Percentiles rank a stretch among this genome's conserved stretches.
phyloP scores from a whole-genome alignment of 768 basidiomycete genomes.

The Termitomyces sp. region DNA sequence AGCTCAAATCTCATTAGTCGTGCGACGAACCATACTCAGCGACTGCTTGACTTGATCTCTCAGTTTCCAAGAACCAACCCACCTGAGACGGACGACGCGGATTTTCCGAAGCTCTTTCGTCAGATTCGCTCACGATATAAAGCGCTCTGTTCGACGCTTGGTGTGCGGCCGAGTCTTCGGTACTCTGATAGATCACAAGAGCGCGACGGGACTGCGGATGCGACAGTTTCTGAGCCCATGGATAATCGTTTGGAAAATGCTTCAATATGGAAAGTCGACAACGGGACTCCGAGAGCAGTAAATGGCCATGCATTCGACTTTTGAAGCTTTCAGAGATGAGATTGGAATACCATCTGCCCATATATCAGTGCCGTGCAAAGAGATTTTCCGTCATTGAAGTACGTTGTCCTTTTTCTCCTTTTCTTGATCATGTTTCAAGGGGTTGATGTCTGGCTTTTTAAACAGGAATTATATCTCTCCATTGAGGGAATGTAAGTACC shows the following conservation, averaged over 20 bases:
- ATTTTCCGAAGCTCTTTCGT: conserved; percentile 72
- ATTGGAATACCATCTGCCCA: not conserved
- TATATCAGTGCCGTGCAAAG: not conserved
- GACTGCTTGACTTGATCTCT: conserved; percentile 64
- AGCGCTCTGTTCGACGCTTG: conserved; percentile 76
- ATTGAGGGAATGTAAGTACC: not conserved
- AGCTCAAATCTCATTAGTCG: conserved; percentile 33
- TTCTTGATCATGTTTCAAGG: not conserved
- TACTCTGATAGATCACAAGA: conserved; percentile 23
- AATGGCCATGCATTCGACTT: conserved; percentile 12
- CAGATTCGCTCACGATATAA: conserved; percentile 88
- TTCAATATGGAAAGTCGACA: conserved; percentile 9
- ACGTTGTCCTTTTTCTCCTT: not conserved
- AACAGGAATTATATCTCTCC: not conserved
- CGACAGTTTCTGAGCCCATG: conserved; percentile 3
- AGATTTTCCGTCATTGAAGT: not conserved
- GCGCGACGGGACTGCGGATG: conserved; percentile 10
- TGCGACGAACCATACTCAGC: conserved; percentile 53
- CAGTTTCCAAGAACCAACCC: conserved; percentile 81
- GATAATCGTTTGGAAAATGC: conserved; percentile 1
- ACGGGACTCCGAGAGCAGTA: not conserved
- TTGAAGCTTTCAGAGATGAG: not conserved
- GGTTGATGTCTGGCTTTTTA: not conserved
- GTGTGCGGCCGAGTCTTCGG: conserved; percentile 44
- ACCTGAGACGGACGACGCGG: conserved; percentile 43